Evolutionary conservation across 2,329 filamentous ascomycete species (phyloP), one percentile per base, ranked within the genome.

Genomic region (Nothophoma quercina): DNA sequence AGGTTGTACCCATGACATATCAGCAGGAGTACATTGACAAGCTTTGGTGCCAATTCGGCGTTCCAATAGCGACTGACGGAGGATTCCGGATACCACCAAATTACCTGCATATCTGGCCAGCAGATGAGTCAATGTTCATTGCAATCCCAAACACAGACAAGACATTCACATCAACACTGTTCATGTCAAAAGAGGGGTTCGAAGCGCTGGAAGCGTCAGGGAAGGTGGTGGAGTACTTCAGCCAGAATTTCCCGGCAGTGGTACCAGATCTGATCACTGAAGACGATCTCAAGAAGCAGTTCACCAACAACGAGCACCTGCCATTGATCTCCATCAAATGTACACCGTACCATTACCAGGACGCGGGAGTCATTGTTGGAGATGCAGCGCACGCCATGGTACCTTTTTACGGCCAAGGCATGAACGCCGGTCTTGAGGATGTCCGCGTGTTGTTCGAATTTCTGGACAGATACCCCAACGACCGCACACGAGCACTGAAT

Each of bases 331-430:
- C 85, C 71, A 89, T 99, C 70, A 98, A 96, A 76, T 97, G 93
- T 78, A 84, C 84, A 15, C 95, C 95, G 0, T 90, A 98, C 75
- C 91, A 96, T 77, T 91, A 85, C 77, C 81, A 78, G 41, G 85
- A 86, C 19, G 89, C 87, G 0, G 91, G 84, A 25, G 91, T 96
- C 54, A 91, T 99, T 40, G 72, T 99, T 28, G 95, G 95, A 52
- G 95, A 99, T 71, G 92, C 95, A 7, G 93, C 95, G 0, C 95
- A 99, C 72, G 95, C 96, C 51, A 97, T 99, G 88, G 92, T 99
- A 0, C 95, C 95, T 0, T 99, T 99, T 75, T 99, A 98, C 73
- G 95, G 95, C 0, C 95, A 99, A 74, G 95, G 95, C 29, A 96
- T 99, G 87, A 99, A 99, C 69, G 90, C 95, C 0, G 95, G 95